Evolutionary conservation across 495 filamentous ascomycete species (phyloP).

Genomic region (Xylaria longipes): DNA sequence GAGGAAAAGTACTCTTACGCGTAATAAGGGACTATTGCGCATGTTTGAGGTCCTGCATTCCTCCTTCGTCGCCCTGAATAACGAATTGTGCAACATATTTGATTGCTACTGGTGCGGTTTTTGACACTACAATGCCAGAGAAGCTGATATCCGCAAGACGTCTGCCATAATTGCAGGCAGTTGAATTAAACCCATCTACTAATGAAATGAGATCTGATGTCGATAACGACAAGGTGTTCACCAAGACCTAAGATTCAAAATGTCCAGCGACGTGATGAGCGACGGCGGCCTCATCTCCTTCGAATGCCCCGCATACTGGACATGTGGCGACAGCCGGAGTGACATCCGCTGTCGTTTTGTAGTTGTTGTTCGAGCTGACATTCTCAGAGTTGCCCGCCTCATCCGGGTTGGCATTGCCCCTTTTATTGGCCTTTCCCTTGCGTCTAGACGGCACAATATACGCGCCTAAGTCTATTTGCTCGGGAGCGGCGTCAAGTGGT

Average conservation of each 20-base stretch:
- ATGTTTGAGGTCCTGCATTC: neutral
- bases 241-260: conserved; percentile 43
- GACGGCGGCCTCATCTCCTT: conserved; percentile 65
- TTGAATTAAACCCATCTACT: neutral
- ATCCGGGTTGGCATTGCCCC: conserved; percentile 29
- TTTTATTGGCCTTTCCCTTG: conserved; percentile 37
- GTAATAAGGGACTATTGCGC: neutral
- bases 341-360: conserved; percentile 24
- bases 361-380: conserved; percentile 16
- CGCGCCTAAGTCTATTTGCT: conserved; percentile 47
- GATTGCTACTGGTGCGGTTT: neutral
- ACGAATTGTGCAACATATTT: neutral
- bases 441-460: conserved; percentile 54
- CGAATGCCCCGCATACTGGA: conserved; percentile 65
- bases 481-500: conserved; percentile 30
- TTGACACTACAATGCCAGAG: neutral
- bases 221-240: neutral
- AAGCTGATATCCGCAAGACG: neutral
- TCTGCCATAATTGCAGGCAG: neutral
- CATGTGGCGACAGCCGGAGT: conserved; percentile 47
- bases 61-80: neutral
- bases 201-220: neutral
- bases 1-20: neutral
- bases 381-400: conserved; percentile 18
- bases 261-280: conserved; percentile 64